A percentile compares a stretch with the other conserved stretches of the same genome.
Evolutionary conservation across 2,329 filamentous ascomycete species (phyloP).

Genomic region (Didymella pinodella): DNA sequence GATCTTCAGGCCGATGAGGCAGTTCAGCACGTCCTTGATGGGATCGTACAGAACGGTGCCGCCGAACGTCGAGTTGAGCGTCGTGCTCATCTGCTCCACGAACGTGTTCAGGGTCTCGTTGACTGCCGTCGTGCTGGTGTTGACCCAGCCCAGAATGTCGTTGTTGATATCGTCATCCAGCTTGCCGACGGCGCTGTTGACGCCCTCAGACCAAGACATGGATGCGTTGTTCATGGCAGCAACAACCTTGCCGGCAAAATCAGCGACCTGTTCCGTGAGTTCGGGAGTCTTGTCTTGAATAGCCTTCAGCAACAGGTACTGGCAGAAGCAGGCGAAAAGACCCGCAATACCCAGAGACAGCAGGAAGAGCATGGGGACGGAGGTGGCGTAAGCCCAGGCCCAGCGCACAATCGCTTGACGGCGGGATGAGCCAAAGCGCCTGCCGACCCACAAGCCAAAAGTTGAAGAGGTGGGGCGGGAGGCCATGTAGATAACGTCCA

Average conservation of each 20-base stretch:
- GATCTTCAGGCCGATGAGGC: conserved; percentile 88
- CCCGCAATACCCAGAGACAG: conserved; percentile 83
- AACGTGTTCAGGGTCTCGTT: conserved; percentile 88
- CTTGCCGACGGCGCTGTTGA: conserved; percentile 73
- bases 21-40: conserved; percentile 80
- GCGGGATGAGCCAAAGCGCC: conserved; percentile 68
- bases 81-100: conserved; percentile 76
- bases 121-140: conserved; percentile 79
- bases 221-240: conserved; percentile 75
- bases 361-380: conserved; percentile 83
- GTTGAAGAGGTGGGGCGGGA: conserved; percentile 80
- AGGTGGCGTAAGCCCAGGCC: conserved; percentile 87
- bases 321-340: conserved; percentile 81
- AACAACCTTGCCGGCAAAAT: conserved; percentile 82
- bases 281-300: conserved; percentile 79
- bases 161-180: conserved; percentile 79
- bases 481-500: conserved; percentile 89
- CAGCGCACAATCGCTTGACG: conserved; percentile 79
- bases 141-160: conserved; percentile 86
- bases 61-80: conserved; percentile 80
- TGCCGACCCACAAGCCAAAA: conserved; percentile 74
- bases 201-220: conserved; percentile 75
- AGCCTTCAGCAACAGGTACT: conserved; percentile 76
- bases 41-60: conserved; percentile 81
- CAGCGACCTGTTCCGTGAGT: conserved; percentile 75